Evolutionary conservation across 2,329 filamentous ascomycete species (phyloP), one percentile per base, ranked within the genome.

Genomic region (Sphaerulina vaccinii): DNA sequence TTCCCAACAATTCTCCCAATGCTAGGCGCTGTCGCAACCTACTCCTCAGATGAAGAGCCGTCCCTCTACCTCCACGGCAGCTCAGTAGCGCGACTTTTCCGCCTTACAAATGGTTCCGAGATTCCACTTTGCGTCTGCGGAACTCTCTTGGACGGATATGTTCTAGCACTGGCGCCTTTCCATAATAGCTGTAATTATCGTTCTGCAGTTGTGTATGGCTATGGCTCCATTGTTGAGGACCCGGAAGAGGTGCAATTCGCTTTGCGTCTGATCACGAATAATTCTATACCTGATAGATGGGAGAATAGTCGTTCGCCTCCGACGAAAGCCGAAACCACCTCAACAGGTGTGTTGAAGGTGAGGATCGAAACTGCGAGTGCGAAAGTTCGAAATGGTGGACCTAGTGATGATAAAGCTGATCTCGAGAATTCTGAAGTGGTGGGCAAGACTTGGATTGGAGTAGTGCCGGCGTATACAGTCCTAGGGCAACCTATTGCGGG

Each of bases 21-120:
- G 88, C 88, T 95, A 63, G 88, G 88, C 45, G 84, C 88, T 62
- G 87, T 93, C 79, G 87, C 83, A 10, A 87, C 84, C 19, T 93
- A 85, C 66, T 77, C 82, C 13, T 29, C 48, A 3, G 84, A 90
- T 58, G 82, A 85, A 0, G 75, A 90, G 4, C 47, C 62, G 10
- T 85, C 90, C 52, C 79, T 86, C 56, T 95, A 95, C 68, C 79
- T 95, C 6, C 90, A 95, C 70, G 89, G 89, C 65, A 95, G 92
- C 69, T 85, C 92, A 61, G 88, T 84, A 54, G 84, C 84, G 1
- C 85, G 90, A 6, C 76, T 96, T 27, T 86, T 92, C 77, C 86
- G 85, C 57, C 69, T 87, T 6, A 76, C 82, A 11, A 74, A 56
- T 19, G 70, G 54, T 46, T 55, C 49, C 49, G 55, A 66, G 19